These are phyloP conservation scores for Limonium bicolor DNA, from an alignment of 148 eudicot genomes.

Conservation along the genomic window DNA sequence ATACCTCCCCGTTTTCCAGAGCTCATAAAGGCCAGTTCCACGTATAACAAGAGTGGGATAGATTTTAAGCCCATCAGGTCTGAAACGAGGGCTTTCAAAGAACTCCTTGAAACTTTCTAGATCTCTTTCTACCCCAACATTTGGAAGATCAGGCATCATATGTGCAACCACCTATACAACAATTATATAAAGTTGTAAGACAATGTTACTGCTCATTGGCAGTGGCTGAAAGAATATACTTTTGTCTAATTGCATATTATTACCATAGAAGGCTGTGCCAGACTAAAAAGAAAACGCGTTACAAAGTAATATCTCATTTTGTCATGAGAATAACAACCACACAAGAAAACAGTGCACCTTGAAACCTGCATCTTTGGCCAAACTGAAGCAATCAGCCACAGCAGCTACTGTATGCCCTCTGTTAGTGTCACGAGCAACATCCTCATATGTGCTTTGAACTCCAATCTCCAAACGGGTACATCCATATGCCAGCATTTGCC, in stretches of 20 bases:
- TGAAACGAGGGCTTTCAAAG: constrained; percentile 89
- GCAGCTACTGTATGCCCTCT: constrained; percentile 99
- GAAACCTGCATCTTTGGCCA: constrained; percentile 99
- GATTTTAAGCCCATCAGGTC: constrained; percentile 97
- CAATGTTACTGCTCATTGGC: no score
- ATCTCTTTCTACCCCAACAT: constrained; percentile 97
- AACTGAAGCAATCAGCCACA: constrained; percentile 93
- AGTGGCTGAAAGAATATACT: no score
- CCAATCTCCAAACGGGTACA: constrained; percentile 98
- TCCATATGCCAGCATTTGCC: constrained; percentile 94
- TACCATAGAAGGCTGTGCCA: no score
- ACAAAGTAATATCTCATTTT: not conserved
- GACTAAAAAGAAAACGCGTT: not conserved
- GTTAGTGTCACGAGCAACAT: constrained; percentile 97
- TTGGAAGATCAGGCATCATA: constrained; percentile 99
- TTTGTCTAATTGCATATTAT: no score
- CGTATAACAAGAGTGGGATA: constrained; percentile 99
- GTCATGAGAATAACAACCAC: not conserved
- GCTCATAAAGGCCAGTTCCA: constrained; percentile 98
- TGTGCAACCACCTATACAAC: constrained; percentile 82
- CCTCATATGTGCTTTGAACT: constrained; percentile 97
- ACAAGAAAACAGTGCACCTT: constrained; percentile 37
- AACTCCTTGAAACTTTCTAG: constrained; percentile 96
- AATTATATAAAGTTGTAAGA: not conserved
- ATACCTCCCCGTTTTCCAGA: constrained; percentile 99